phyloP scores from a whole-genome alignment of 192 early-diverging fungal genomes.

The Coemansia sp. region DNA sequence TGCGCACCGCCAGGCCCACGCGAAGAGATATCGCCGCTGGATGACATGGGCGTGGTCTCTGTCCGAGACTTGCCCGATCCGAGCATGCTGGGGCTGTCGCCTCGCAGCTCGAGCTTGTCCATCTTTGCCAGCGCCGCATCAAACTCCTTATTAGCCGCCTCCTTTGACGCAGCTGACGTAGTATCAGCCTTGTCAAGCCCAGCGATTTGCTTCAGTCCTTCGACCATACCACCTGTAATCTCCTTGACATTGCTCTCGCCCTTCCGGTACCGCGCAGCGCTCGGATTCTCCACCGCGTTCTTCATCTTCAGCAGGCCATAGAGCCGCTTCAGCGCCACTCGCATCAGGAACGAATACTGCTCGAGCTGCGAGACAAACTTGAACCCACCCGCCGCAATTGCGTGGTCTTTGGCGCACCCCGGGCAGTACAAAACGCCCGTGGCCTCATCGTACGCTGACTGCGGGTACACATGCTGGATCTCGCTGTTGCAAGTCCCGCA shows the following conservation, averaged over 20 bases:
- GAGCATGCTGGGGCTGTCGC: background rate
- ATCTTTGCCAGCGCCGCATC: constrained; percentile 42
- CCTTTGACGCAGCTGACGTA: constrained; percentile 10
- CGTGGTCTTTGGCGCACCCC: constrained; percentile 52
- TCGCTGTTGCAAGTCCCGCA: constrained; percentile 66
- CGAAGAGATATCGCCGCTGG: background rate
- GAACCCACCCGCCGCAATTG: constrained; percentile 53
- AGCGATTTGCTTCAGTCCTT: constrained; percentile 11
- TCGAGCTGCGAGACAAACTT: constrained; percentile 80
- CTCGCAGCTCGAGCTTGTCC: constrained; percentile 37
- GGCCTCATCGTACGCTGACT: constrained; percentile 55
- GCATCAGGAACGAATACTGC: constrained; percentile 88
- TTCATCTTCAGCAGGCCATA: constrained; percentile 72
- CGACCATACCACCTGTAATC: constrained; percentile 2
- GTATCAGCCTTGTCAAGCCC: background rate
- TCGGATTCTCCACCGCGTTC: constrained; percentile 47
- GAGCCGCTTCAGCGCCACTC: constrained; percentile 76
- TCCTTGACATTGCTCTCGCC: constrained; percentile 16
- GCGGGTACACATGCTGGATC: constrained; percentile 56
- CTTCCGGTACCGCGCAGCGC: constrained; percentile 23
- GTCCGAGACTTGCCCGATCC: background rate
- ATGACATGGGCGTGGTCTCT: background rate
- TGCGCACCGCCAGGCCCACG: background rate
- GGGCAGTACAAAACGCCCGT: constrained; percentile 55
- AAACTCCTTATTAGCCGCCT: constrained; percentile 42